A percentile compares a stretch with the other conserved stretches of the same genome.
Conservation (phyloP, 2,329 filamentous ascomycete species). For the Talaromyces sp. region DNA sequence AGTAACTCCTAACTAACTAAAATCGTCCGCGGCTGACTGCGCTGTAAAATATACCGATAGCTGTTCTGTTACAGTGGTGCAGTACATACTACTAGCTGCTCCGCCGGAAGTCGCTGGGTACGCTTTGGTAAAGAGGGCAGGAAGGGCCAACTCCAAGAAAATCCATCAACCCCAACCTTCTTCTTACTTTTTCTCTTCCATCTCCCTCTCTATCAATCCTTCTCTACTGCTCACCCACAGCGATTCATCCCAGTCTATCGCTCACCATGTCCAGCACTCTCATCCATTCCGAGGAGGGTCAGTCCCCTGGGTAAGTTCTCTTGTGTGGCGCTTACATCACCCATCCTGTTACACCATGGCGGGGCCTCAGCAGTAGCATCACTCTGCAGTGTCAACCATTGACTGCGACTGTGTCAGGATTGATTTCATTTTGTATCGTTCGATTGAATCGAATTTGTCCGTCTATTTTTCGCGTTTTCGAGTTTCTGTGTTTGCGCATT, state of each 20-base stretch:
- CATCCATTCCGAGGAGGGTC: conserved; percentile 49
- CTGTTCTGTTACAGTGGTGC: background rate
- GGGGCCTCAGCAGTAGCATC: conserved; percentile 7
- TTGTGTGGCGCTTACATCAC: conserved; percentile 39
- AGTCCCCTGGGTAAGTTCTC: conserved; percentile 52
- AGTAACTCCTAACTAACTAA: background rate
- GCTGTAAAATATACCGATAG: background rate
- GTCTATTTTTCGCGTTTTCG: background rate
- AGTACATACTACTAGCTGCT: background rate
- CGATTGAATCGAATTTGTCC: background rate
- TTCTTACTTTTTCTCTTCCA: background rate
- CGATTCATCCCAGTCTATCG: background rate
- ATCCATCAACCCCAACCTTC: conserved; percentile 7
- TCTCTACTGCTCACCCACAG: background rate
- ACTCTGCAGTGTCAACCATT: background rate
- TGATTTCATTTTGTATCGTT: background rate
- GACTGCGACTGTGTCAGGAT: background rate
- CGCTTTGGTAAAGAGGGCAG: background rate
- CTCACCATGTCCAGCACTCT: conserved; percentile 51
- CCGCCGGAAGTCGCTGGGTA: conserved; percentile 20
- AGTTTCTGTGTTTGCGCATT: background rate
- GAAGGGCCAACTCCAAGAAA: conserved; percentile 2
- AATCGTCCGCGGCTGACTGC: background rate
- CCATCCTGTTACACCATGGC: conserved; percentile 14
- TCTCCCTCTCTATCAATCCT: background rate